Evolutionary conservation across 2,329 filamentous ascomycete species (phyloP).

Genomic region (Epichloe bromicola): DNA sequence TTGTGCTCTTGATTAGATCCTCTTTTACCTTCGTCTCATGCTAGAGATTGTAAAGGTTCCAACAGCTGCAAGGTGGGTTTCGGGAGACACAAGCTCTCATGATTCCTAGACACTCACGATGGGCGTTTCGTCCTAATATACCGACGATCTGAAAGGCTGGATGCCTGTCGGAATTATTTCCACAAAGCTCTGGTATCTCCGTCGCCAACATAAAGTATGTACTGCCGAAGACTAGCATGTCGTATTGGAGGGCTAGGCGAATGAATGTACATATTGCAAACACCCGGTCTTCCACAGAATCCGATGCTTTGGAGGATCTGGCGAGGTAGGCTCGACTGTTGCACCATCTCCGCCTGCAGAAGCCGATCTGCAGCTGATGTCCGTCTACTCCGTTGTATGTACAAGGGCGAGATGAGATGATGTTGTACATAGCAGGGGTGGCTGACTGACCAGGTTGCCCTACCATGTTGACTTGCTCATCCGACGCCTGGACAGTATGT

Average conservation of each 20-base stretch:
- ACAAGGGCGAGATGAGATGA: background rate
- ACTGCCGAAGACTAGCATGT: background rate
- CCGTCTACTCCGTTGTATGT: background rate
- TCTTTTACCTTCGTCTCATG: background rate
- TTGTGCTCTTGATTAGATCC: background rate
- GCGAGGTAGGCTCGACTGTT: background rate
- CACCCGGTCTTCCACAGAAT: background rate
- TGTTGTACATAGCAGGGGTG: background rate
- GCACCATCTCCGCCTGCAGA: conserved; percentile 4
- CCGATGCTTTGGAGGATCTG: background rate
- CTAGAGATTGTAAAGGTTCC: background rate
- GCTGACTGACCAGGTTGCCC: background rate
- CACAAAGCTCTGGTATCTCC: background rate
- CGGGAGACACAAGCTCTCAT: background rate
- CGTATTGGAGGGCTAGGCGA: background rate
- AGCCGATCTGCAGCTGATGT: conserved; percentile 1
- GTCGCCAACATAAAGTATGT: background rate
- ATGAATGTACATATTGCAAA: background rate
- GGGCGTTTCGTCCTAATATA: background rate
- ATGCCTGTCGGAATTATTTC: background rate
- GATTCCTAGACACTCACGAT: background rate
- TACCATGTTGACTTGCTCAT: background rate
- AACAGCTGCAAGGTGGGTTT: no score
- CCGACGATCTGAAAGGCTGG: background rate
- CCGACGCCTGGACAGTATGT: background rate